Conservation (phyloP, 331 rosid species). For the Dryas integrifolia region DNA sequence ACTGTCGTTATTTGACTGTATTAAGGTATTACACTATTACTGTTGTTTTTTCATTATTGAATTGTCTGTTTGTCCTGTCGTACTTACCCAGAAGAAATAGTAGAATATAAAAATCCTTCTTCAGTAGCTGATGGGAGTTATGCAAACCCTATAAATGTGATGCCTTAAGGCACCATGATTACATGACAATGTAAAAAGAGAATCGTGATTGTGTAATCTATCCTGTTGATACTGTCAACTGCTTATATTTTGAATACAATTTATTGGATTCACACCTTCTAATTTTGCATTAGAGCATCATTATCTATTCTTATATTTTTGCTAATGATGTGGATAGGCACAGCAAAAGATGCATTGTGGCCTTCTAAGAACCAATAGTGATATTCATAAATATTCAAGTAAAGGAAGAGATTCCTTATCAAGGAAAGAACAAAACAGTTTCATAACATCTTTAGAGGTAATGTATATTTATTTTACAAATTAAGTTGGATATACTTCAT, state of each 20-base stretch:
- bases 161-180: no score
- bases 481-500: conserved; percentile 20
- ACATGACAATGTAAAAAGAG: no score
- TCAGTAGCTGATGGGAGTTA: no score
- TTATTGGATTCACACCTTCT: background rate
- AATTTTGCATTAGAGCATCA: conserved; percentile 15
- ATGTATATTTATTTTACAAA: conserved; percentile 21
- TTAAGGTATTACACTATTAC: background rate
- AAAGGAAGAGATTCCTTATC: conserved; percentile 41
- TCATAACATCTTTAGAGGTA: conserved; percentile 40
- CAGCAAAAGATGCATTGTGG: conserved; percentile 63
- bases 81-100: no score
- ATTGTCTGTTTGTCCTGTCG: background rate
- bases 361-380: conserved; percentile 44
- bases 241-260: conserved; percentile 1
- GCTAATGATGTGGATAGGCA: conserved; percentile 38
- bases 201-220: no score
- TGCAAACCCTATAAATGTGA: no score
- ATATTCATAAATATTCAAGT: conserved; percentile 42
- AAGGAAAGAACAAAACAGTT: conserved; percentile 30
- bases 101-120: no score
- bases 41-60: background rate
- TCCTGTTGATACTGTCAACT: conserved; percentile 10
- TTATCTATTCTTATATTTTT: conserved; percentile 18
- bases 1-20: conserved; percentile 4